Conservation (phyloP, 768 basidiomycete species). For the Omphalotus guepiniiformis region DNA sequence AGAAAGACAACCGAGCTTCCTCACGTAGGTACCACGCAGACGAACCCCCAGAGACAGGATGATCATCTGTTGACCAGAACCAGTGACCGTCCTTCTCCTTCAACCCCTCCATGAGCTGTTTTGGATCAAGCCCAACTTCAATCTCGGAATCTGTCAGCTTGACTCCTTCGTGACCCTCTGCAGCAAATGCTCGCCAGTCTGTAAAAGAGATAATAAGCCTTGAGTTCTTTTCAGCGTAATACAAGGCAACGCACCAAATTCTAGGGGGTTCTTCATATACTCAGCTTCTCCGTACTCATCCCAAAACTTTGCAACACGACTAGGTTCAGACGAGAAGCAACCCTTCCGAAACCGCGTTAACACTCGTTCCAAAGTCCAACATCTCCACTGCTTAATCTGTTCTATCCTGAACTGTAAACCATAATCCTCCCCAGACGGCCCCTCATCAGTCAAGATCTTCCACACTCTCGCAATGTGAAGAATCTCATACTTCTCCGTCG, state of each 20-base stretch:
- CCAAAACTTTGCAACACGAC: conserved; percentile 2
- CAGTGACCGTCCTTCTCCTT: conserved; percentile 1
- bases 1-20: not conserved
- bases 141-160: not conserved
- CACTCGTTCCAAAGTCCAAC: conserved; percentile 2
- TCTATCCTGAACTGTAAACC: not conserved
- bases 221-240: not conserved
- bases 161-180: conserved; percentile 1
- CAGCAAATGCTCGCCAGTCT: conserved; percentile 2
- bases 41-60: not conserved
- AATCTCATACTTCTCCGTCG: conserved; percentile 3
- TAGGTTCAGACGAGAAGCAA: conserved; percentile 3
- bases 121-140: not conserved
- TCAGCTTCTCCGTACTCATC: not conserved
- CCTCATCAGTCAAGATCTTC: conserved; percentile 7
- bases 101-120: conserved; percentile 1
- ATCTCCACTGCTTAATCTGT: not conserved
- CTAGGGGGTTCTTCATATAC: not conserved
- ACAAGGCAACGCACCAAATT: conserved; percentile 2
- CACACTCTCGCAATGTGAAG: conserved; percentile 8
- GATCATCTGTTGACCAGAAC: not conserved
- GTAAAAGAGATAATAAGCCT: not conserved
- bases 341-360: conserved; percentile 1
- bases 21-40: not conserved
- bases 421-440: not conserved